phyloP scores from a whole-genome alignment of 148 eudicot species.

The Silene uniflora region DNA sequence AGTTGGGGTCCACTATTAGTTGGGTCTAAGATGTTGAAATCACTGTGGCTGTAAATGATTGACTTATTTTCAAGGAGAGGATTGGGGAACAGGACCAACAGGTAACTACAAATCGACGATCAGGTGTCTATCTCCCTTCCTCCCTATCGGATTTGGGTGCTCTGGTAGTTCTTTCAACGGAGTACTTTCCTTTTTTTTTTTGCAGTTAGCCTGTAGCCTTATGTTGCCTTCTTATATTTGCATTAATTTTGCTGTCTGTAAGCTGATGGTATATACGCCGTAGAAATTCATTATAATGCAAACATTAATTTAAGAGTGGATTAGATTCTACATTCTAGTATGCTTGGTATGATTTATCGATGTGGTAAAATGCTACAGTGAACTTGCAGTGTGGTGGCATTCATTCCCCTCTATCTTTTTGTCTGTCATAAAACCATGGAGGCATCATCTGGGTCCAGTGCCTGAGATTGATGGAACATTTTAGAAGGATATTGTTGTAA shows the following conservation, averaged over 20 bases:
- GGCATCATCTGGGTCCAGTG: neutral
- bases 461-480: constrained; percentile 4
- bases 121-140: neutral
- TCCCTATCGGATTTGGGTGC: neutral
- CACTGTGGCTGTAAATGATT: too few species aligned
- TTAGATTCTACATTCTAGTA: too few species aligned
- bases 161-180: neutral
- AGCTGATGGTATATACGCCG: too few species aligned
- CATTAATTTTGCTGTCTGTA: too few species aligned
- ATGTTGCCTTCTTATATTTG: too few species aligned
- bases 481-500: neutral
- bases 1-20: too few species aligned
- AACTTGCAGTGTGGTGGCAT: neutral
- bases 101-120: neutral
- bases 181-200: neutral
- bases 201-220: neutral
- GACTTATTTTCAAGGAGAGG: too few species aligned
- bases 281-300: too few species aligned
- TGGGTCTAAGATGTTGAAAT: too few species aligned
- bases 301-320: too few species aligned
- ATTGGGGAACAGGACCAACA: neutral
- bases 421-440: neutral
- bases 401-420: neutral
- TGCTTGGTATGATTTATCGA: too few species aligned
- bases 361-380: neutral